These are phyloP conservation scores for Coemansia sp. DNA, from an alignment of 192 early-diverging fungal genomes.

Conservation along the genomic window DNA sequence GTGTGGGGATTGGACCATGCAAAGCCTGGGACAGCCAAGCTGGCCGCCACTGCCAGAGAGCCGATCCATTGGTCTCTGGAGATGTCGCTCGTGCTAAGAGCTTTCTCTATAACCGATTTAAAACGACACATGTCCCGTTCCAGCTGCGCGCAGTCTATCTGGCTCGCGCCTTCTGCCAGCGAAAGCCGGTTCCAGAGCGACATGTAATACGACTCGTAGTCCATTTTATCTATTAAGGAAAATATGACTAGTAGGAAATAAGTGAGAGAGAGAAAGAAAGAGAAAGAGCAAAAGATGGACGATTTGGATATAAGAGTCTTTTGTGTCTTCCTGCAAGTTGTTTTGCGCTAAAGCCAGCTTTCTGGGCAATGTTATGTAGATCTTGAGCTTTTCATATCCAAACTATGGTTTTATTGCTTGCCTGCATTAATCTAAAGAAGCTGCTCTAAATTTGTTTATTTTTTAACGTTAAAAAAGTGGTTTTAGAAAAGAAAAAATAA, in stretches of 20 bases:
- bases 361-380: no score
- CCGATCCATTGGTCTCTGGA: slow-evolving; percentile 10
- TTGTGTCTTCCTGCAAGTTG: no score
- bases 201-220: slow-evolving; percentile 21
- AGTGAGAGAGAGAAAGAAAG: neutral
- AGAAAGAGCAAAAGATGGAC: no score
- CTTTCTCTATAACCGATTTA: slow-evolving; percentile 1
- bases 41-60: slow-evolving; percentile 29
- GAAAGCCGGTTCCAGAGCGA: slow-evolving; percentile 27
- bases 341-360: no score
- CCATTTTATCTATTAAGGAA: neutral
- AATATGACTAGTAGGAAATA: neutral
- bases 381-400: no score
- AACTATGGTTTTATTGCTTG: no score
- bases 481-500: no score
- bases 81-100: neutral
- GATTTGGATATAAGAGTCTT: no score
- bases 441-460: no score
- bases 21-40: slow-evolving; percentile 16
- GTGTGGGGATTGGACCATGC: slow-evolving; percentile 13
- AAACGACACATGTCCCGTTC: neutral
- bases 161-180: neutral
- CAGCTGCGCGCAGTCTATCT: neutral
- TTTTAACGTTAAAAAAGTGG: no score
- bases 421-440: no score